Percentiles rank a stretch among this genome's conserved stretches.
Conservation (phyloP, 345 rosid genomes). For the Psidium guajava region DNA sequence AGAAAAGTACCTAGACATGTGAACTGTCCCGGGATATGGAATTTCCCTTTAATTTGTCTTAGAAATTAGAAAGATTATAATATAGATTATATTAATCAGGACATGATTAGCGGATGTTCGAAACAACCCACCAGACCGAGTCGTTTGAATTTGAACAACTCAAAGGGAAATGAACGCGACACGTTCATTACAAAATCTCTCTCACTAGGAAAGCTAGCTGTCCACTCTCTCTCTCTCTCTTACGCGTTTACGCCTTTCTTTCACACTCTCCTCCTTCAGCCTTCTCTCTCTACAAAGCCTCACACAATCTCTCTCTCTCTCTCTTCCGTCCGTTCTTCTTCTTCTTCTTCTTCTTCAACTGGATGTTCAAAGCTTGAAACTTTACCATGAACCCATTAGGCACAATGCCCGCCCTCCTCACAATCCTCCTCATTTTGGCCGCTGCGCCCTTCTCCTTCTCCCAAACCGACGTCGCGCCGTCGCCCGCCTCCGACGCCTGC, state of each 20-base stretch:
- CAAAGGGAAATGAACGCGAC: background rate
- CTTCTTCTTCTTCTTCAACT: background rate
- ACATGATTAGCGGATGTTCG: background rate
- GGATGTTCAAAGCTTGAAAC: background rate
- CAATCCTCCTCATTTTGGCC: background rate
- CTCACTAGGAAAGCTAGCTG: slow-evolving; percentile 8
- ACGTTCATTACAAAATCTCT: background rate
- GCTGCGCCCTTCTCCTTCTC: slow-evolving; percentile 10
- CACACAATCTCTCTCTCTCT: background rate
- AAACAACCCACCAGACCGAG: background rate
- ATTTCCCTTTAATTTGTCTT: background rate
- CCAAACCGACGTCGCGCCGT: slow-evolving; percentile 17
- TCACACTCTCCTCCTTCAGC: background rate
- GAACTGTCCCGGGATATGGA: background rate
- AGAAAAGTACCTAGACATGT: background rate
- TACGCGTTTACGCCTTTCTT: slow-evolving; percentile 23
- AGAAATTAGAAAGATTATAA: background rate
- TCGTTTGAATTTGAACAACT: background rate
- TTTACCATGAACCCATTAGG: background rate
- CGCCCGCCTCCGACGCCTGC: slow-evolving; percentile 47
- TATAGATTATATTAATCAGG: background rate
- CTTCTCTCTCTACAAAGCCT: slow-evolving; percentile 1
- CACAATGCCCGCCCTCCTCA: background rate
- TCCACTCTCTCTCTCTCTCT: background rate
- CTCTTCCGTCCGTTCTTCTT: background rate